Evolutionary conservation across 2,329 filamentous ascomycete species (phyloP), one percentile per base, ranked within the genome.

Genomic region (Hymenotorrendiella dingleyae): DNA sequence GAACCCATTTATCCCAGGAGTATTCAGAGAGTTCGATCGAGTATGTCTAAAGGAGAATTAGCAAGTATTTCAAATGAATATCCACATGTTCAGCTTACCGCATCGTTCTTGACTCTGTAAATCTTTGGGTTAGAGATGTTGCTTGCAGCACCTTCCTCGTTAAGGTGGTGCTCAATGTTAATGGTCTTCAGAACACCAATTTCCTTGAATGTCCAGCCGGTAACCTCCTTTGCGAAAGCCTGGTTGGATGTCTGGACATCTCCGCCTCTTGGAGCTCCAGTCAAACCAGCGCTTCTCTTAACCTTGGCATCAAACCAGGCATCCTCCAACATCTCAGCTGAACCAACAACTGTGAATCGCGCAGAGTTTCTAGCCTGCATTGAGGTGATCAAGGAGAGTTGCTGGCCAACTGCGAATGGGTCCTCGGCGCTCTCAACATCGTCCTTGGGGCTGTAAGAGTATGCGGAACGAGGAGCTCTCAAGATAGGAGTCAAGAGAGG

Each of bases 171-270:
- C 67, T 89, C 78, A 51, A 97, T 75, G 57, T 75, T 78, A 62
- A 87, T 87, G 57, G 94, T 86, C 56, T 85, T 84, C 55, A 98
- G 64, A 9, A 98, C 87, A 55, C 93, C 93, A 42, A 83, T 78
- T 71, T 98, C 93, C 68, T 94, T 82, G 73, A 98, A 98, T 0
- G 90, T 80, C 93, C 93, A 98, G n/a, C 78, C 84, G n/a, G 85
- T 82, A 43, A 98, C 65, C 58, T 84, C 80, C 67, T 84, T 83
- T 16, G 86, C 85, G 60, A 98, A 97, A 42, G 86, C 86, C 57
- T 80, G 77, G 69, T 98, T 98, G 54, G 75, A 76, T 10, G 86
- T 84, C 62, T 77, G 76, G 32, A 74, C 62, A 45, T 66, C 65
- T 44, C 66, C 68, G 21, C 63, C 68, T 60, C 79, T 80, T 43